These are phyloP conservation scores for Amoebophrya sp. DNA, from an alignment of 169 alveolate species.

Conservation along the genomic window DNA sequence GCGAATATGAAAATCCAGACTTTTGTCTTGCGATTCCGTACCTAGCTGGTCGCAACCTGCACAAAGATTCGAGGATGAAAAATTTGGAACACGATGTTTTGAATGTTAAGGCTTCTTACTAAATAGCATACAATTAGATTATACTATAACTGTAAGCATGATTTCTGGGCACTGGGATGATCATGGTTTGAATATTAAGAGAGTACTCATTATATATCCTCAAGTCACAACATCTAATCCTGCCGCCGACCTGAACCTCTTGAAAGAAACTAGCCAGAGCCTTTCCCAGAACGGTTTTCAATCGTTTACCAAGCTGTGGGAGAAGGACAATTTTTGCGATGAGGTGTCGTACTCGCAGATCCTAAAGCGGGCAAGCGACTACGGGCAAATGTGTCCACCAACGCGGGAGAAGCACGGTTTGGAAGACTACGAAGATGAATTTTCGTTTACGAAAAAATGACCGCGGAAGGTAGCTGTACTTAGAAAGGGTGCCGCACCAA, in stretches of 20 bases:
- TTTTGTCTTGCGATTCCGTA: background rate
- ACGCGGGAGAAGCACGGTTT: background rate
- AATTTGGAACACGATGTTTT: background rate
- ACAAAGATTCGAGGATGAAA: background rate
- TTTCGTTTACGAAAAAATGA: background rate
- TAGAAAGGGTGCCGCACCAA: too few relatives aligned
- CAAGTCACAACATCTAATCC: too few relatives aligned
- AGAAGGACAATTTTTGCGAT: too few relatives aligned
- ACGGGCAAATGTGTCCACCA: background rate
- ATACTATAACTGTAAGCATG: background rate
- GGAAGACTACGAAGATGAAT: slow-evolving; percentile 3
- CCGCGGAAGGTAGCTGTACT: too few relatives aligned
- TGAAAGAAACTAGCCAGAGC: too few relatives aligned
- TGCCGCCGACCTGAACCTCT: too few relatives aligned
- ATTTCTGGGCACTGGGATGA: background rate
- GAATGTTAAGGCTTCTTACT: background rate
- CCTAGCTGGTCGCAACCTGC: slow-evolving; percentile 7
- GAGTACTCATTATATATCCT: background rate
- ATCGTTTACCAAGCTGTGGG: too few relatives aligned
- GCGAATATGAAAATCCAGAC: background rate
- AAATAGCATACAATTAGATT: too few relatives aligned
- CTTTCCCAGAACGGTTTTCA: too few relatives aligned
- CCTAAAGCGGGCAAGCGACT: background rate
- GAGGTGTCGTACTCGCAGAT: too few relatives aligned
- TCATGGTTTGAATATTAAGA: background rate